Conservation (phyloP, 2,329 filamentous ascomycete species). For the Xylaria hypoxylon region DNA sequence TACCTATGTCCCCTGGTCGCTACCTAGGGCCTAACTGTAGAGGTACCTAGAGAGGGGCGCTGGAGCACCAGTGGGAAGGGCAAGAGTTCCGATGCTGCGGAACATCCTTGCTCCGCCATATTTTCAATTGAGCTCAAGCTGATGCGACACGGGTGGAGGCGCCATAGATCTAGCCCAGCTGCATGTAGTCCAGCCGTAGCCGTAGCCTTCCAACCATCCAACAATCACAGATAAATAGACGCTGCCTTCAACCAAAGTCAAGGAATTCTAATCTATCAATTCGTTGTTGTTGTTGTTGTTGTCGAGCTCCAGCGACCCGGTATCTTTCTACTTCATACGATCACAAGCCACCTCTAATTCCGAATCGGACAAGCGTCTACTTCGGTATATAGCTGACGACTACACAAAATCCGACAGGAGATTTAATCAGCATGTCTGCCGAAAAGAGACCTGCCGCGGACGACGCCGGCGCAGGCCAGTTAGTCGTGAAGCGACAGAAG, state of each 20-base stretch:
- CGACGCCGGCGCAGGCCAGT: constrained; percentile 81
- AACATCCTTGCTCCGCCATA: constrained; percentile 38
- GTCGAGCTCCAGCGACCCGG: background rate
- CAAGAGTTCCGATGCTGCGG: constrained; percentile 20
- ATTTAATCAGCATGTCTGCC: constrained; percentile 75
- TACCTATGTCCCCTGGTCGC: background rate
- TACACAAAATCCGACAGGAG: background rate
- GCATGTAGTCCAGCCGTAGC: background rate
- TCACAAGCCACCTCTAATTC: background rate
- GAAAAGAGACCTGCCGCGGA: constrained; percentile 93
- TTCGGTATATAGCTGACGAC: constrained; percentile 13
- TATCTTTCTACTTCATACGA: background rate
- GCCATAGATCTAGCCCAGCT: background rate
- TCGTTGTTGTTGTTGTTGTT: background rate
- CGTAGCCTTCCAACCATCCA: background rate
- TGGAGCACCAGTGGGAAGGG: constrained; percentile 1
- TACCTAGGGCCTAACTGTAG: too few species aligned
- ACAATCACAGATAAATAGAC: background rate
- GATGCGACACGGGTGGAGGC: background rate
- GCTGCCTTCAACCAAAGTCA: background rate
- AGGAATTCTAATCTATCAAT: too few species aligned
- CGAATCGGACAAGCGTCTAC: background rate
- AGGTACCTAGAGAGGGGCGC: too few species aligned
- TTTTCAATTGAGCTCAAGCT: constrained; percentile 21
- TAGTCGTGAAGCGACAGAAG: constrained; percentile 92